Percentiles rank a stretch among this genome's conserved stretches.
Evolutionary conservation across 73 alveolate genomes (phyloP).

Genomic region (Tetrahymena borealis): DNA sequence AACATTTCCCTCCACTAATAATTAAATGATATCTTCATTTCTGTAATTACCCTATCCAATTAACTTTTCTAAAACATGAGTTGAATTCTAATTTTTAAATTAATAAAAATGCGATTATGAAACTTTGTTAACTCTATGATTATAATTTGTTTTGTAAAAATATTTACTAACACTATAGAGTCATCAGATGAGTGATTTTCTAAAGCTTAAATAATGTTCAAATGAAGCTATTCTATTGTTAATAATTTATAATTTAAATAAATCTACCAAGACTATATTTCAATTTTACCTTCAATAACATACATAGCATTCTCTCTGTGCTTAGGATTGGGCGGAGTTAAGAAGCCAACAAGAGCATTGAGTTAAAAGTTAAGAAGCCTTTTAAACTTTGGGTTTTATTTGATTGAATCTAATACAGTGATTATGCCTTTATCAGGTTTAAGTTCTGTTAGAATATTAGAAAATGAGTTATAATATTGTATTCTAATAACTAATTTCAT

Average conservation of each 20-base stretch:
- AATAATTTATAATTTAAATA: not conserved
- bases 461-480: no score
- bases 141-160: no score
- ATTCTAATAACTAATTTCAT: no score
- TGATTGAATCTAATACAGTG: not conserved
- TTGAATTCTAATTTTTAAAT: not conserved
- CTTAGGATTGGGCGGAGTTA: not conserved
- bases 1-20: not conserved
- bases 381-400: not conserved
- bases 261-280: not conserved
- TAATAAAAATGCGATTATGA: no score
- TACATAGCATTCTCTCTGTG: not conserved
- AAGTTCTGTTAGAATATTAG: not conserved
- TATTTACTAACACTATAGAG: not conserved
- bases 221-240: not conserved
- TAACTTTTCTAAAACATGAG: not conserved
- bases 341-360: not conserved
- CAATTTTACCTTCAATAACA: not conserved
- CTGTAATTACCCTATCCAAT: not conserved
- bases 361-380: not conserved
- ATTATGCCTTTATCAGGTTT: not conserved
- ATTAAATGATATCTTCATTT: not conserved
- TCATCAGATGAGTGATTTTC: not conserved
- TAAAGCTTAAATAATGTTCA: not conserved
- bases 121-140: no score